Conservation (phyloP, 805 yeast species). For the Candida odintsovae region DNA sequence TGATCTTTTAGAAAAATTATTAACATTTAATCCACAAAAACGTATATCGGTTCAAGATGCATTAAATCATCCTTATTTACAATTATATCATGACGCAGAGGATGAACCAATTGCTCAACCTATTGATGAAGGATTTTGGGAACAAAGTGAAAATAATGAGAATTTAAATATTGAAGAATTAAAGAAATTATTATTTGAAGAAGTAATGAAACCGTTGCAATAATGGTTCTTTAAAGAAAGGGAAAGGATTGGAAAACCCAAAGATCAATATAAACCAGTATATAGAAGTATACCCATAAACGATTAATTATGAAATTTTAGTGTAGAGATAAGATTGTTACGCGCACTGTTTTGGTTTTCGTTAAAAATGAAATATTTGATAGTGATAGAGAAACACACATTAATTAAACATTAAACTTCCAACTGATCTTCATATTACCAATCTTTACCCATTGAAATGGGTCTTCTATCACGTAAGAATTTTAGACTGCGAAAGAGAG, state of each 20-base stretch:
- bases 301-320: too few relatives aligned
- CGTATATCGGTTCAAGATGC: slow-evolving; percentile 74
- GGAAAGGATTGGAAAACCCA: too few relatives aligned
- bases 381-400: too few relatives aligned
- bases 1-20: slow-evolving; percentile 61
- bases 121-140: slow-evolving; percentile 35
- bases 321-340: background rate
- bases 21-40: slow-evolving; percentile 69
- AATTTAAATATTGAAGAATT: slow-evolving; percentile 69
- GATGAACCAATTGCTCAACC: slow-evolving; percentile 56
- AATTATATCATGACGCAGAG: slow-evolving; percentile 60
- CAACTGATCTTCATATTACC: too few relatives aligned
- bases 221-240: background rate
- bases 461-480: too few relatives aligned
- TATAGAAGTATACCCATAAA: too few relatives aligned
- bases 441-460: too few relatives aligned
- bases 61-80: slow-evolving; percentile 64
- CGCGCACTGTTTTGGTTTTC: background rate
- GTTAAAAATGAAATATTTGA: too few relatives aligned
- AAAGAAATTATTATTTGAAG: slow-evolving; percentile 72
- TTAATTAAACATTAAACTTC: too few relatives aligned
- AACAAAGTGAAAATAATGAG: slow-evolving; percentile 42
- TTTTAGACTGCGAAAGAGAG: too few relatives aligned
- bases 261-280: too few relatives aligned
- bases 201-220: slow-evolving; percentile 53